Evolutionary conservation across 164 flowering plant species (phyloP), one percentile per base, ranked within the genome.

Genomic region (Vitis vinifera): DNA sequence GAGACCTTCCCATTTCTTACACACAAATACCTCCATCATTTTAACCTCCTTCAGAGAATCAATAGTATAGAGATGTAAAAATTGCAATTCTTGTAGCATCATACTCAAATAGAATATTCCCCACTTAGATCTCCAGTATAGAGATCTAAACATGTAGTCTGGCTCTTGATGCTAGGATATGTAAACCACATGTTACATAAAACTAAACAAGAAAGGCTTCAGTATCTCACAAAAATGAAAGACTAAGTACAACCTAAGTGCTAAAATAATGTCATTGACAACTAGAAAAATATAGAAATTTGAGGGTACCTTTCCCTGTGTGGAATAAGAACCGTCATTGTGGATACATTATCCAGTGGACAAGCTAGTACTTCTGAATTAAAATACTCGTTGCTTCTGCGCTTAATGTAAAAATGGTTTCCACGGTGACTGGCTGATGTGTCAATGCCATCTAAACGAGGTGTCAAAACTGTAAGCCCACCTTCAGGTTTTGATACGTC

Each of bases 341-440:
- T 82, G 71, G 93, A 83, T 62, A 68, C 67, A 78, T 91, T 71
- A 71, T 89, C 89, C 64, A 89, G 12, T 19, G 99, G 89, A 71
- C 95, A 92, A 29, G 84, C 97, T 62, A 92, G 85, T 61, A 94
- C 30, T 69, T 94, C 99, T 19, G 97, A 94, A 76, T 94, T 94
- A 71, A 80, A 94, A 70, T 75, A 76, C 67, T 83, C 85, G 37
- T 83, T 81, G 69, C 85, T 89, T 69, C 93, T 85, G 71, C 87
- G 76, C 65, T 49, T 73, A 57, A 89, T 87, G 57, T 84, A 85
- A 61, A 89, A 89, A 72, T 87, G 86, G 78, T 83, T 66, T 53
- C 99, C 99, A 75, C 99, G 92, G 75, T 94, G 99, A 70, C 97
- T 88, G 66, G 71, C 97, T 47, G 86, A 80, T 62, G 92, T 86